Evolutionary conservation across 2,329 filamentous ascomycete genomes (phyloP), one percentile per base, ranked within the genome.

Genomic region (Parascedosporium putredinis): DNA sequence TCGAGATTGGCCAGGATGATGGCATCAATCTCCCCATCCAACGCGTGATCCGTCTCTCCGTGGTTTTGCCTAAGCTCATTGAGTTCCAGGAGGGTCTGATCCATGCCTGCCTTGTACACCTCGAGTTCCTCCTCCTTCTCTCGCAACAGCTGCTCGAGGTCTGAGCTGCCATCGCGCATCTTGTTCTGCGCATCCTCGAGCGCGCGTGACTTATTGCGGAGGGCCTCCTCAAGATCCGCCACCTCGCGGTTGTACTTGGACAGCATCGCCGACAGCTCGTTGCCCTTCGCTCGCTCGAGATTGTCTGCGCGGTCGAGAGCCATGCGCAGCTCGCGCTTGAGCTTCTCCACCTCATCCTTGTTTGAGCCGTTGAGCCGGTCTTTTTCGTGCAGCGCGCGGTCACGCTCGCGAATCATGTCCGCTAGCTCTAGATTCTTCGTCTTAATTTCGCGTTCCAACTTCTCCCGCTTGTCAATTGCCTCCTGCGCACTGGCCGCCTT

Each of bases 391-490:
- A 96, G 69, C 25, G 93, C 93, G 55, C 93, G 82, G 62, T 98
- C 93, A 58, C 93, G 79, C 70, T 98, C 93, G 40, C 93, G 81
- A 56, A 98, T 98, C 93, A 98, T 97, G 64, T 97, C 89, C 27
- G 93, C 93, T 54, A 98, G 71, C 66, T 98, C 93, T n/a, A 98
- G 73, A 63, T 98, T 98, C 79, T 98, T 98, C 25, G 91, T 96
- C 78, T 98, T 98, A 64, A 98, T 86, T 69, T 98, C 93, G 29
- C 91, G 85, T 70, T 97, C 89, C 48, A 98, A 76, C 72, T 94
- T 95, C 71, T 98, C 93, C 7, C 91, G 84, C 58, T 80, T 83
- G 51, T 97, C 93, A 55, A 97, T 95, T 1, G 93, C 93, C 69
- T 98, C 93, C 63, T 97, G 91, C 0, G 93, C 93, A 4, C 90